Evolutionary conservation across 2,329 filamentous ascomycete genomes (phyloP), one percentile per base, ranked within the genome.

Genomic region (Neocucurbitaria cava): DNA sequence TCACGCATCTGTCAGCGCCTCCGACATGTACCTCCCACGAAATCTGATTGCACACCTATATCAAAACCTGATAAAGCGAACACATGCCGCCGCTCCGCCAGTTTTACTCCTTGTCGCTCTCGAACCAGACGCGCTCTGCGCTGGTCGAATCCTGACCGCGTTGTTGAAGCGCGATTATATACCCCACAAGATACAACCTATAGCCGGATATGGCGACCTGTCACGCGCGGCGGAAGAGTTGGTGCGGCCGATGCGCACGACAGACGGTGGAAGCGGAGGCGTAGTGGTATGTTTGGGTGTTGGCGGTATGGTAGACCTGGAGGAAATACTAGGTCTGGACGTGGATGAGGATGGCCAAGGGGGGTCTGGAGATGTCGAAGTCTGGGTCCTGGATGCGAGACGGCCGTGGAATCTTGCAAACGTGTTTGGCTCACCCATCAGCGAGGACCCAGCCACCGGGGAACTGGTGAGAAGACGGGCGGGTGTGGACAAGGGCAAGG

Each of bases 81-180:
- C 93, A 63, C 91, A 97, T 73, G 89, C 93, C n/a, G 86, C 94
- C 46, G 95, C 92, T 17, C 90, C 94, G 35, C 93, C 93, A 0
- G 92, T 98, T 49, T 84, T 98, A 23, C 87, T 99, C 60, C 89
- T 99, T 52, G 93, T 93, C 61, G 91, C 94, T 31, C 90, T 98
- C 73, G 94, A 97, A 72, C 92, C 95, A 50, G 95, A 99, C 79
- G 91, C 95, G 60, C 87, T 99, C 58, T 98, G 94, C 77, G 95
- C 93, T 59, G 96, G 92, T 75, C 92, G 93, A 58, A 97, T 99
- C 57, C 86, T 99, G 43, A 96, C 94, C 2, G 85, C 89, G 46
- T 84, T 99, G n/a, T 83, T 99, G 56, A 97, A 96, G 78, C 90
- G 94, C 82, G 95, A 99, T 81, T 98, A 96, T 73, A 96, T 99